These are phyloP conservation scores for Saturnispora serradocipensis DNA, from an alignment of 805 yeast species.

Conservation along the genomic window DNA sequence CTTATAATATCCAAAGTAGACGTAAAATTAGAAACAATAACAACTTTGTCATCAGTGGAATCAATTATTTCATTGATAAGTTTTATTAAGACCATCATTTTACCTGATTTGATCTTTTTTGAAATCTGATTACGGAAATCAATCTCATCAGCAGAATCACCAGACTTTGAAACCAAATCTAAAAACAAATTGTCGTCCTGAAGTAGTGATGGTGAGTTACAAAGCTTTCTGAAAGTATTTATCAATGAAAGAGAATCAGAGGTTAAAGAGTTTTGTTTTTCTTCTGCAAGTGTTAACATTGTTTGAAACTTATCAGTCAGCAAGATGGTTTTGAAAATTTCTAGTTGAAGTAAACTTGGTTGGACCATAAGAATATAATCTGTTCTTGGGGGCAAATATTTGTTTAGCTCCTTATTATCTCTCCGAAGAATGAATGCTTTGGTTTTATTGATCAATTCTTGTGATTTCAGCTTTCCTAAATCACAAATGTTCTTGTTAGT, in stretches of 20 bases:
- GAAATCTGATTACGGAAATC: conserved; percentile 24
- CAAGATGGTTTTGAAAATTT: conserved; percentile 44
- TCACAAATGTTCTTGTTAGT: conserved; percentile 38
- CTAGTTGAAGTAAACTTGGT: conserved; percentile 57
- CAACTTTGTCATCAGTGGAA: conserved; percentile 57
- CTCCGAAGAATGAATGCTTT: conserved; percentile 63
- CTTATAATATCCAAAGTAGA: conserved; percentile 77
- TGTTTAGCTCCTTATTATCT: conserved; percentile 45
- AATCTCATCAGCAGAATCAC: conserved; percentile 15
- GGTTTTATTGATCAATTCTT: conserved; percentile 57
- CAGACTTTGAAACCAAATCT: conserved; percentile 18
- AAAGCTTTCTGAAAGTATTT: conserved; percentile 65
- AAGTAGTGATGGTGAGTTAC: conserved; percentile 70
- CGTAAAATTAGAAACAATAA: conserved; percentile 80
- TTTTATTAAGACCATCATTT: conserved; percentile 49
- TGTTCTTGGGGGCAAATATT: conserved; percentile 62
- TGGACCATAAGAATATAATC: conserved; percentile 71
- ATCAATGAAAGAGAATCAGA: conserved; percentile 47
- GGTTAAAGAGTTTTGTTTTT: background rate
- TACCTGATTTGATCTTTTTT: conserved; percentile 43
- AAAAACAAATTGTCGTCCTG: conserved; percentile 38
- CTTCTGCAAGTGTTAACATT: conserved; percentile 20
- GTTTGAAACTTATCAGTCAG: conserved; percentile 29
- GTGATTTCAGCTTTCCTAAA: conserved; percentile 52
- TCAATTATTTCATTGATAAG: conserved; percentile 41